Evolutionary conservation across 2,329 filamentous ascomycete species (phyloP).

Genomic region (Lizonia empirigonia): DNA sequence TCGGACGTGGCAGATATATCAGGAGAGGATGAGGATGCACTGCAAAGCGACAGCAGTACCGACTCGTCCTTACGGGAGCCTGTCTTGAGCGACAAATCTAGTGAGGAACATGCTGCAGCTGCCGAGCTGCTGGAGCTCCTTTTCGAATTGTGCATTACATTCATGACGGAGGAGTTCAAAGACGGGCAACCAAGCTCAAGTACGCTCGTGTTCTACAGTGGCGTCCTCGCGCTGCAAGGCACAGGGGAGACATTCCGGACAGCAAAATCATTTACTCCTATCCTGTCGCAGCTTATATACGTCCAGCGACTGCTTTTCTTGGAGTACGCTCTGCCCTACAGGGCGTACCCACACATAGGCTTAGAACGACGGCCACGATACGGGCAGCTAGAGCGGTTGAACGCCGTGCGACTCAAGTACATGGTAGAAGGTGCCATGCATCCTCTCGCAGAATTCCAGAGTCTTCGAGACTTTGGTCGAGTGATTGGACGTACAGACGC

Average conservation of each 20-base stretch:
- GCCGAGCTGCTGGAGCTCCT: not conserved
- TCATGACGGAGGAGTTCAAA: not conserved
- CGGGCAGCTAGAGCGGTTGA: not conserved
- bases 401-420: not conserved
- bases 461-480: not conserved
- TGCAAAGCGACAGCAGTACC: not conserved
- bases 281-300: not conserved
- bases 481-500: not conserved
- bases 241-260: not conserved
- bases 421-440: constrained; percentile 1
- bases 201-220: not conserved
- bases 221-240: not conserved
- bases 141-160: not conserved
- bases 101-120: not conserved
- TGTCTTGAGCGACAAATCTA: not conserved
- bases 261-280: not conserved
- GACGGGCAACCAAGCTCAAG: not conserved
- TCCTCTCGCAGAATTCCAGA: constrained; percentile 1
- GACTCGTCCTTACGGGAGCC: not conserved
- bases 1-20: not conserved
- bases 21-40: not conserved
- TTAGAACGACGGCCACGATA: not conserved
- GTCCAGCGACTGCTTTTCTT: not conserved
- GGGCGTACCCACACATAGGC: not conserved
- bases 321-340: not conserved